Evolutionary conservation across 164 flowering plant species (phyloP).

Genomic region (Vitis cinerea): DNA sequence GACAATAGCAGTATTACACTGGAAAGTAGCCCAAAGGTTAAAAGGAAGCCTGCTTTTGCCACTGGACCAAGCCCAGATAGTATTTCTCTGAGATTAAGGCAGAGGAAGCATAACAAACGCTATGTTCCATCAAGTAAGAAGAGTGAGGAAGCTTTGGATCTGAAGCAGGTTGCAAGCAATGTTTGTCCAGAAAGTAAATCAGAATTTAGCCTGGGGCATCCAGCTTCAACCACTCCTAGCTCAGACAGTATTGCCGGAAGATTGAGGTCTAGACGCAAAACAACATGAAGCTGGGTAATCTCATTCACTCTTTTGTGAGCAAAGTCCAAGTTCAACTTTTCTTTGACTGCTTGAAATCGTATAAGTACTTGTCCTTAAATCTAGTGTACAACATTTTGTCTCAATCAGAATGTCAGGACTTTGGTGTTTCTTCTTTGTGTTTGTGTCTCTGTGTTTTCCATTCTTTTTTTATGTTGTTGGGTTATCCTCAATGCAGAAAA

Average conservation of each 20-base stretch:
- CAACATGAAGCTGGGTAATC: constrained; percentile 5
- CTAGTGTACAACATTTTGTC: too few species aligned
- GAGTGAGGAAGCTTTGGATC: background rate
- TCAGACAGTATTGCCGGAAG: constrained; percentile 26
- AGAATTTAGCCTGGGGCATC: background rate
- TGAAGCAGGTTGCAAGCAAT: background rate
- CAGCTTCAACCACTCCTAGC: background rate
- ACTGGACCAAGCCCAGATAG: constrained; percentile 18
- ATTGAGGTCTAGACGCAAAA: constrained; percentile 15
- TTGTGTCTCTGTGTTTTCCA: too few species aligned
- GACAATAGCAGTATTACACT: constrained; percentile 1
- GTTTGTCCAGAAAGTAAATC: background rate
- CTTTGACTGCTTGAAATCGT: too few species aligned
- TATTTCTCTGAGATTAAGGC: constrained; percentile 30
- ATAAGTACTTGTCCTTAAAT: too few species aligned
- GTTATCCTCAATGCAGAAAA: too few species aligned
- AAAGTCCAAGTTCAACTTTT: background rate
- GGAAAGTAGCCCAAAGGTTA: constrained; percentile 10
- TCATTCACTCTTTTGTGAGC: too few species aligned
- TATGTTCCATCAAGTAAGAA: background rate
- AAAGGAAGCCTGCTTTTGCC: constrained; percentile 4
- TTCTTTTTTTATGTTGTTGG: too few species aligned
- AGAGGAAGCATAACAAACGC: constrained; percentile 12
- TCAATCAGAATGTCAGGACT: too few species aligned
- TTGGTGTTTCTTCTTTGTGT: too few species aligned